These are phyloP conservation scores for Bipolaris sorokiniana DNA, from an alignment of 2,329 filamentous ascomycete species.

Conservation along the genomic window DNA sequence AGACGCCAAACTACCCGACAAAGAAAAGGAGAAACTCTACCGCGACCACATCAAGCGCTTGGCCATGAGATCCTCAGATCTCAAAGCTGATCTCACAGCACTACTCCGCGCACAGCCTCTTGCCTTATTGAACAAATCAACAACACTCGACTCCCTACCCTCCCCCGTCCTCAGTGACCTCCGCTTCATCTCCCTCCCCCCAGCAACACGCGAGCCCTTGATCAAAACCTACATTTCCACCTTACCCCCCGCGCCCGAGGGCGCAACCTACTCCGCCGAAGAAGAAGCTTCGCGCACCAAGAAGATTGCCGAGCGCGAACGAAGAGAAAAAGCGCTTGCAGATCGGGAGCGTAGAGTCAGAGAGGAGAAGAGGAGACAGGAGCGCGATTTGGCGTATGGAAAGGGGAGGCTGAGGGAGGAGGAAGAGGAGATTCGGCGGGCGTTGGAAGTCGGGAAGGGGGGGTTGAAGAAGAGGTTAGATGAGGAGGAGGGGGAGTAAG, in stretches of 20 bases:
- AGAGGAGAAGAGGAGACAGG: conserved; percentile 67
- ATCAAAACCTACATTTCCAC: conserved; percentile 70
- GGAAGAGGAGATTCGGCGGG: conserved; percentile 70
- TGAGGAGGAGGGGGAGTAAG: conserved; percentile 1
- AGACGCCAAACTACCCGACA: conserved; percentile 64
- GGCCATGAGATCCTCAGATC: conserved; percentile 67
- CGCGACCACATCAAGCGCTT: conserved; percentile 73
- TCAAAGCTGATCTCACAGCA: conserved; percentile 71
- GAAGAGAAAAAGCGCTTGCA: conserved; percentile 70
- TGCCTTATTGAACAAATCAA: conserved; percentile 65
- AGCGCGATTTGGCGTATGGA: conserved; percentile 65
- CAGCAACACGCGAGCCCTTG: conserved; percentile 66
- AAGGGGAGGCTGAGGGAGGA: conserved; percentile 69
- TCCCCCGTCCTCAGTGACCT: conserved; percentile 68
- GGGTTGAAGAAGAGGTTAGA: conserved; percentile 68
- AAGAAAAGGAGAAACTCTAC: conserved; percentile 80
- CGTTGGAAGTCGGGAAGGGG: conserved; percentile 71
- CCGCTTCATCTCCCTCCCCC: conserved; percentile 71
- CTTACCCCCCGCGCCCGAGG: conserved; percentile 64
- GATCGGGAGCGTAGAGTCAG: conserved; percentile 68
- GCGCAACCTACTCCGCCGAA: conserved; percentile 51
- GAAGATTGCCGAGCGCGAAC: conserved; percentile 43
- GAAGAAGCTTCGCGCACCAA: conserved; percentile 58
- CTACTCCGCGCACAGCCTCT: conserved; percentile 68
- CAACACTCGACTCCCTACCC: conserved; percentile 65